These are phyloP conservation scores for Neckera pumila DNA, from an alignment of 225 moss, liverwort and hornwort genomes.

Conservation along the genomic window DNA sequence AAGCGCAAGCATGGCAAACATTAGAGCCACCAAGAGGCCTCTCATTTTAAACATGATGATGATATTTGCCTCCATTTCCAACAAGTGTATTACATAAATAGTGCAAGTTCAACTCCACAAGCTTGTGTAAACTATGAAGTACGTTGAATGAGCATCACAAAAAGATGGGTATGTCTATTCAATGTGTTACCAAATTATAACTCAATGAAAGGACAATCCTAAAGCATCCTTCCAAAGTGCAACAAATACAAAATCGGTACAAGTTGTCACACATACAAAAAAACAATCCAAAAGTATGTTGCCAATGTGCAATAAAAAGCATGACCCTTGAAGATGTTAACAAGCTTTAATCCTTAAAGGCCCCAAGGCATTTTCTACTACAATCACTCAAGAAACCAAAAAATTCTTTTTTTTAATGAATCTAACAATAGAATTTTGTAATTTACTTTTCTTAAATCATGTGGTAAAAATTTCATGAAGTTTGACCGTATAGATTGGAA, in stretches of 20 bases:
- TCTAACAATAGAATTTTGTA: too few species aligned
- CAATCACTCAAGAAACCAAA: too few species aligned
- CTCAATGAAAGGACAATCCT: neutral
- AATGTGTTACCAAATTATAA: neutral
- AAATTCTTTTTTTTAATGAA: too few species aligned
- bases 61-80: too few species aligned
- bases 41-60: too few species aligned
- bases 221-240: neutral
- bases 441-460: too few species aligned
- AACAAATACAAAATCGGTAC: neutral
- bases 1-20: too few species aligned
- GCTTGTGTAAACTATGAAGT: neutral
- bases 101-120: neutral
- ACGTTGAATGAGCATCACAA: rapidly evolving
- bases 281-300: neutral
- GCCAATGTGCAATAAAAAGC: neutral
- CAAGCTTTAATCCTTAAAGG: neutral
- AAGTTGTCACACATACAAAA: too few species aligned
- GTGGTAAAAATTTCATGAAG: too few species aligned
- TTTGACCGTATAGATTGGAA: too few species aligned
- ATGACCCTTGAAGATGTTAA: neutral
- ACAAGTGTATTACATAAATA: neutral
- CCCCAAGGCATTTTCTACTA: too few species aligned
- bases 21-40: too few species aligned
- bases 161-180: rapidly evolving